Percentiles rank a stretch among this genome's conserved stretches.
Evolutionary conservation across 176 grass and related monocot species (phyloP).

Genomic region (Oryza coarctata): DNA sequence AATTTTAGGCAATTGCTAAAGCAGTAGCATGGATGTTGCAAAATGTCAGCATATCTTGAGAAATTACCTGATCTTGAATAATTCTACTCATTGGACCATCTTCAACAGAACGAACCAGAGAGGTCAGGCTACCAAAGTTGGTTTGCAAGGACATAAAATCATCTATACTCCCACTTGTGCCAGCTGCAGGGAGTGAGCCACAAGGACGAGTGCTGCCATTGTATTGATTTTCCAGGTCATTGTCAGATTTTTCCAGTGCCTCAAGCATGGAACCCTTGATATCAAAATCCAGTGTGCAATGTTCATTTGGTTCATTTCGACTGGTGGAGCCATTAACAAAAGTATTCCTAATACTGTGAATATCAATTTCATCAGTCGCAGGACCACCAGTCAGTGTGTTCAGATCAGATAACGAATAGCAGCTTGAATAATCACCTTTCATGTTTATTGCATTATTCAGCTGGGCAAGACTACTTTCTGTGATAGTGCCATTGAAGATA

Average conservation of each 20-base stretch:
- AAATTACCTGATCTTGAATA: constrained; percentile 80
- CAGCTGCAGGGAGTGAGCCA: constrained; percentile 49
- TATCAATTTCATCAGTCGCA: constrained; percentile 54
- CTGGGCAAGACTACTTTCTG: constrained; percentile 56
- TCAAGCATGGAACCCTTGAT: constrained; percentile 76
- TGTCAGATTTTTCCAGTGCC: constrained; percentile 64
- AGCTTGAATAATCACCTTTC: constrained; percentile 60
- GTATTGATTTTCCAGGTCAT: constrained; percentile 70
- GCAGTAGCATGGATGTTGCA: background rate
- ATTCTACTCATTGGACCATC: constrained; percentile 70
- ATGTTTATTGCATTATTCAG: constrained; percentile 56
- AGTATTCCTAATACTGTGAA: constrained; percentile 39
- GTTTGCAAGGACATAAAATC: constrained; percentile 76
- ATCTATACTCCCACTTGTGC: constrained; percentile 55
- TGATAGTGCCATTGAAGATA: constrained; percentile 53
- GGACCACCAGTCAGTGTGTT: constrained; percentile 53
- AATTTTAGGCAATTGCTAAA: constrained; percentile 11
- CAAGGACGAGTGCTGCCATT: constrained; percentile 39
- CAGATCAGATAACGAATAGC: constrained; percentile 52
- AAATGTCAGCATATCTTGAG: constrained; percentile 15
- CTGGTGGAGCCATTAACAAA: constrained; percentile 60
- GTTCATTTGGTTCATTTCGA: constrained; percentile 48
- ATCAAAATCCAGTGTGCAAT: constrained; percentile 71
- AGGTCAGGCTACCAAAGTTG: constrained; percentile 64
- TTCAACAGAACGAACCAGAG: constrained; percentile 78